phyloP scores from a whole-genome alignment of 805 yeast species.

The Metschnikowia matae region DNA sequence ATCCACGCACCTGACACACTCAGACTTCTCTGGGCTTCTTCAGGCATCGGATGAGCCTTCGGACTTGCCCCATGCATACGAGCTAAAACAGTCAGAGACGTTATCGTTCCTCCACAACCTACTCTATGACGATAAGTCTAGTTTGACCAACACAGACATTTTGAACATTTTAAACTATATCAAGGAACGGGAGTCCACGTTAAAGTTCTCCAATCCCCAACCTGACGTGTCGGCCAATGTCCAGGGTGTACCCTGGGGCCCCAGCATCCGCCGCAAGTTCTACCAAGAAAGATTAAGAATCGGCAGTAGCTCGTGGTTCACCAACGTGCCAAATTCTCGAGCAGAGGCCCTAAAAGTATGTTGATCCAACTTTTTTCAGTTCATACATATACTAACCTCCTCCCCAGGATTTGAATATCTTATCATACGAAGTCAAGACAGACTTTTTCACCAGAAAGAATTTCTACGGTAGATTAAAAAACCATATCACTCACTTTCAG shows the following conservation, averaged over 20 bases:
- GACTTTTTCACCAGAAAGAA: constrained; percentile 37
- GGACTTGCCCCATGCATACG: constrained; percentile 29
- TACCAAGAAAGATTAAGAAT: constrained; percentile 31
- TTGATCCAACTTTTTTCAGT: constrained; percentile 4
- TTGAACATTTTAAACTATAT: constrained; percentile 32
- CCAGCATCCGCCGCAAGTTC: constrained; percentile 29
- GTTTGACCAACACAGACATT: constrained; percentile 33
- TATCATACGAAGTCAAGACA: constrained; percentile 20
- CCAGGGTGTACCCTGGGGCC: constrained; percentile 39
- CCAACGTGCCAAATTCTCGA: constrained; percentile 33
- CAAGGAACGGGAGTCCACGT: constrained; percentile 32
- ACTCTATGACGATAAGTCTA: constrained; percentile 33
- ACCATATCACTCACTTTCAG: constrained; percentile 55
- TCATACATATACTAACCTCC: constrained; percentile 23
- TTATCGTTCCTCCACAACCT: constrained; percentile 37
- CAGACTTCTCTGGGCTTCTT: constrained; percentile 5
- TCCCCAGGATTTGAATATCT: constrained; percentile 20
- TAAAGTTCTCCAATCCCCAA: constrained; percentile 25
- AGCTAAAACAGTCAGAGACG: constrained; percentile 39
- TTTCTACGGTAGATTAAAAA: constrained; percentile 42
- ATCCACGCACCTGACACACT: constrained; percentile 2
- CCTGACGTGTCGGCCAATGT: constrained; percentile 19
- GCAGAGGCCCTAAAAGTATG: constrained; percentile 34
- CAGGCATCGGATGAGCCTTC: constrained; percentile 1
- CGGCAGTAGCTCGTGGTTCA: constrained; percentile 36